These are phyloP conservation scores for Ophiosphaerella narmari DNA, from an alignment of 2,329 filamentous ascomycete genomes.

Conservation along the genomic window DNA sequence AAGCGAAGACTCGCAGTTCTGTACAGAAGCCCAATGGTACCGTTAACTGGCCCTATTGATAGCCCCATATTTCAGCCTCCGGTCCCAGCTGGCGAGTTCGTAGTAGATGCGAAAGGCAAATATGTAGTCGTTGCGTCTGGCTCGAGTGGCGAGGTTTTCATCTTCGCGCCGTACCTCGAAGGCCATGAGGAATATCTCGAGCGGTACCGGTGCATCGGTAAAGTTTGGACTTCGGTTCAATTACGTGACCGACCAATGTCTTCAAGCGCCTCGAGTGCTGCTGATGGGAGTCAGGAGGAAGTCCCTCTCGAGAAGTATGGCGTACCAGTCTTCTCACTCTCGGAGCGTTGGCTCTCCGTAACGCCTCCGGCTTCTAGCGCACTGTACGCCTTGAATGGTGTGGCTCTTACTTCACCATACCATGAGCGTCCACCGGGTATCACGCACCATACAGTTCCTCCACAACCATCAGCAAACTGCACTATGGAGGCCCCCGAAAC, in stretches of 20 bases:
- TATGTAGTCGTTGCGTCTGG: constrained; percentile 79
- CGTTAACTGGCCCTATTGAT: constrained; percentile 60
- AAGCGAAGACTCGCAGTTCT: constrained; percentile 73
- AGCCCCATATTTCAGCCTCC: constrained; percentile 72
- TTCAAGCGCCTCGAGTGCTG: constrained; percentile 43
- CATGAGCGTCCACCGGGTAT: constrained; percentile 61
- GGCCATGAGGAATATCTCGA: constrained; percentile 31
- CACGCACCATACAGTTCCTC: constrained; percentile 67
- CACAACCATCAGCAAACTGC: constrained; percentile 68
- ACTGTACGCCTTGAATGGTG: constrained; percentile 70
- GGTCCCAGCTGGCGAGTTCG: constrained; percentile 71
- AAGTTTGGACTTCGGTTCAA: constrained; percentile 89
- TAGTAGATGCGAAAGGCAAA: constrained; percentile 72
- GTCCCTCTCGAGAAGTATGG: constrained; percentile 50
- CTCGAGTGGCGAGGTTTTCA: constrained; percentile 82
- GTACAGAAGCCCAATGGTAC: constrained; percentile 68
- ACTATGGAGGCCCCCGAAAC: constrained; percentile 73
- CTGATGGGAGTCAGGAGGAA: constrained; percentile 43
- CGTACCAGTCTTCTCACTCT: constrained; percentile 70
- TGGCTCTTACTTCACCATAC: constrained; percentile 57
- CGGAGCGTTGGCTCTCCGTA: constrained; percentile 76
- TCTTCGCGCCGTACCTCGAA: constrained; percentile 58
- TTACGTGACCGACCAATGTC: constrained; percentile 44
- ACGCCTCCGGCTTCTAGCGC: constrained; percentile 74
- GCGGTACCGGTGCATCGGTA: constrained; percentile 73